Percentiles rank a stretch among this genome's conserved stretches.
Evolutionary conservation across 2,329 filamentous ascomycete species (phyloP).

Genomic region (Coleophoma crateriformis): DNA sequence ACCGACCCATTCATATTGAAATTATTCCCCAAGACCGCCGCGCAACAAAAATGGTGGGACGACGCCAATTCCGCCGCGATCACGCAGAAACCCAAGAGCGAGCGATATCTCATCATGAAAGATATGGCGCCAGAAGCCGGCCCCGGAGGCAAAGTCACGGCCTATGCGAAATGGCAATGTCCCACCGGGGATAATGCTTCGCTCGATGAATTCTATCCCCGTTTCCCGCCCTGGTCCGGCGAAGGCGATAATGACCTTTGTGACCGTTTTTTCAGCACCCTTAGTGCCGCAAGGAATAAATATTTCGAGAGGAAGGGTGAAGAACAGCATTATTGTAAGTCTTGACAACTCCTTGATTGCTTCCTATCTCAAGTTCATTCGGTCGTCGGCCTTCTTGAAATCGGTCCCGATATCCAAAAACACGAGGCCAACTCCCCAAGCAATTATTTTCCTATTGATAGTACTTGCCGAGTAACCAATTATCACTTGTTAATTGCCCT

Average conservation of each 20-base stretch:
- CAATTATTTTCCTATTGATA: too few species aligned
- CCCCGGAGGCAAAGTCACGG: background rate
- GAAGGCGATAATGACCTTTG: slow-evolving; percentile 2
- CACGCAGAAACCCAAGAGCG: background rate
- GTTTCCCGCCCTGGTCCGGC: slow-evolving; percentile 2
- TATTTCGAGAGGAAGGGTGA: background rate
- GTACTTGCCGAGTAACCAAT: background rate
- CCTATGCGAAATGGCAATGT: slow-evolving; percentile 5
- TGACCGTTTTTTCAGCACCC: background rate
- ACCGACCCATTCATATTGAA: too few species aligned
- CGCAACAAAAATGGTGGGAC: too few species aligned
- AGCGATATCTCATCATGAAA: slow-evolving; percentile 1
- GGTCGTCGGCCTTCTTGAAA: background rate
- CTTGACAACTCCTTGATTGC: background rate
- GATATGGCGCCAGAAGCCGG: slow-evolving; percentile 1
- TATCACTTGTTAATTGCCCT: background rate
- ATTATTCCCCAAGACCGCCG: too few species aligned
- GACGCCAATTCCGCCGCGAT: too few species aligned
- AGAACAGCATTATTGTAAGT: slow-evolving; percentile 1
- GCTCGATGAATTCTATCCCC: background rate
- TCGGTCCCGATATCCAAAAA: background rate
- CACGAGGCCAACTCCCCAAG: too few species aligned
- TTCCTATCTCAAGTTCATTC: background rate
- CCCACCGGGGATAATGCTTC: background rate
- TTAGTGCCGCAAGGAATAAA: background rate